Percentiles rank a stretch among this genome's conserved stretches.
phyloP scores from a whole-genome alignment of 2,329 filamentous ascomycete genomes.

The Hypoxylon sp. region DNA sequence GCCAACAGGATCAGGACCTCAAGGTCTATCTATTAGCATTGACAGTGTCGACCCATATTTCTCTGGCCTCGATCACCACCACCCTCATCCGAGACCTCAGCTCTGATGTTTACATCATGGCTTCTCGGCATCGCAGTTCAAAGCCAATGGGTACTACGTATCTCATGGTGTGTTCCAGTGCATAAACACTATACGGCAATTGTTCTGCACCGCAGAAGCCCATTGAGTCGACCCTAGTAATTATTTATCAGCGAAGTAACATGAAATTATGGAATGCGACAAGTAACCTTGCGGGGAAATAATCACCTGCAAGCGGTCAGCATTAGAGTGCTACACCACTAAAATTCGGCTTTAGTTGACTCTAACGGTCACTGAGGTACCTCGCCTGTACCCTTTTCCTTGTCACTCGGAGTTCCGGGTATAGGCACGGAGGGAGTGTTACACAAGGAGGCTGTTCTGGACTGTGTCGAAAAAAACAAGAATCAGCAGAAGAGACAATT shows the following conservation, averaged over 20 bases:
- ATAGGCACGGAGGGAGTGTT: no score
- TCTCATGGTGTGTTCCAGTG: slow-evolving; percentile 1
- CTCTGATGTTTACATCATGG: background rate
- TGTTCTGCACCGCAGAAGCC: no score
- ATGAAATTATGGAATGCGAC: background rate
- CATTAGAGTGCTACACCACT: background rate
- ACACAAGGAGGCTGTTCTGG: background rate
- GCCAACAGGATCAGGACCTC: background rate
- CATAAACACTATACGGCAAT: background rate
- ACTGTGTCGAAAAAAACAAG: background rate
- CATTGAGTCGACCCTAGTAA: no score
- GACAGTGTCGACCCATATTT: background rate
- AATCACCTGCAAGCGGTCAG: background rate
- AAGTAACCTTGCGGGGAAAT: background rate
- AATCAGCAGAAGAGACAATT: background rate
- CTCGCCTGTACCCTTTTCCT: background rate
- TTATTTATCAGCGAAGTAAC: no score
- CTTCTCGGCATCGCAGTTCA: background rate
- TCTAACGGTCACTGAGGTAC: no score
- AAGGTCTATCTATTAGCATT: slow-evolving; percentile 1
- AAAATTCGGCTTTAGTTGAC: background rate
- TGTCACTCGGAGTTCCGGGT: background rate
- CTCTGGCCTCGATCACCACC: background rate
- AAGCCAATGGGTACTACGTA: background rate
- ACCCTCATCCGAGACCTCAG: background rate